phyloP scores from a whole-genome alignment of 2,329 filamentous ascomycete species.

The Colletotrichum destructivum region DNA sequence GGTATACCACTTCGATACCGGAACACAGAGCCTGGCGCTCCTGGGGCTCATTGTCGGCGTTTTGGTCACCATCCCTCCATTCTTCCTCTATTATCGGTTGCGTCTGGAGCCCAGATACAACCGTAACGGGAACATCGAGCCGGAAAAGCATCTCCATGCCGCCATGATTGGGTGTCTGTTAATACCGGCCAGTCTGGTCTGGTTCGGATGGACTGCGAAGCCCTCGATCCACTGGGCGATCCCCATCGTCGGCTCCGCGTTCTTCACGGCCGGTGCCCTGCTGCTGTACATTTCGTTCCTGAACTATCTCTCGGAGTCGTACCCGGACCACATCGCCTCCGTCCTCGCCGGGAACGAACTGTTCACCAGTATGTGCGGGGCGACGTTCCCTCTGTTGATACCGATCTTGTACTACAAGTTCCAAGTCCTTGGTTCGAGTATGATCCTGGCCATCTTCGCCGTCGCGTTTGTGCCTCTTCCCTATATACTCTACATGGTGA shows the following conservation, averaged over 20 bases:
- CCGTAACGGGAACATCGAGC: slow-evolving; percentile 18
- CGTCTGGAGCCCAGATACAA: slow-evolving; percentile 29
- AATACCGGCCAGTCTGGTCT: slow-evolving; percentile 29
- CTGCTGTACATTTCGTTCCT: slow-evolving; percentile 30
- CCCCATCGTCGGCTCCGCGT: slow-evolving; percentile 26
- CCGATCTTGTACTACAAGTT: slow-evolving; percentile 19
- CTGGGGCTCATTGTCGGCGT: slow-evolving; percentile 35
- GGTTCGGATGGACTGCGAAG: slow-evolving; percentile 34
- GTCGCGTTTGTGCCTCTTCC: slow-evolving; percentile 31
- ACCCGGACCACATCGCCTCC: slow-evolving; percentile 27
- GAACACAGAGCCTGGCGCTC: slow-evolving; percentile 8
- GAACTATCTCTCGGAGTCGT: slow-evolving; percentile 33
- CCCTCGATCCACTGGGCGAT: slow-evolving; percentile 16
- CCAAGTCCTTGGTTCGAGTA: slow-evolving; percentile 24
- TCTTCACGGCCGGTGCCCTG: slow-evolving; percentile 26
- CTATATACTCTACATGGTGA: slow-evolving; percentile 41
- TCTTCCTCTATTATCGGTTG: slow-evolving; percentile 34
- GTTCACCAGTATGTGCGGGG: slow-evolving; percentile 32
- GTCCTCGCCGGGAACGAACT: slow-evolving; percentile 31
- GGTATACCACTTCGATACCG: slow-evolving; percentile 41
- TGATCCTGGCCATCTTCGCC: slow-evolving; percentile 29
- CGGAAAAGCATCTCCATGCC: slow-evolving; percentile 22
- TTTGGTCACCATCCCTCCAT: slow-evolving; percentile 18
- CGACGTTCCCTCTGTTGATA: slow-evolving; percentile 32
- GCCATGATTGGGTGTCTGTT: slow-evolving; percentile 30